These are phyloP conservation scores for Neofusicoccum sp. DNA, from an alignment of 2,329 filamentous ascomycete species.

Conservation along the genomic window DNA sequence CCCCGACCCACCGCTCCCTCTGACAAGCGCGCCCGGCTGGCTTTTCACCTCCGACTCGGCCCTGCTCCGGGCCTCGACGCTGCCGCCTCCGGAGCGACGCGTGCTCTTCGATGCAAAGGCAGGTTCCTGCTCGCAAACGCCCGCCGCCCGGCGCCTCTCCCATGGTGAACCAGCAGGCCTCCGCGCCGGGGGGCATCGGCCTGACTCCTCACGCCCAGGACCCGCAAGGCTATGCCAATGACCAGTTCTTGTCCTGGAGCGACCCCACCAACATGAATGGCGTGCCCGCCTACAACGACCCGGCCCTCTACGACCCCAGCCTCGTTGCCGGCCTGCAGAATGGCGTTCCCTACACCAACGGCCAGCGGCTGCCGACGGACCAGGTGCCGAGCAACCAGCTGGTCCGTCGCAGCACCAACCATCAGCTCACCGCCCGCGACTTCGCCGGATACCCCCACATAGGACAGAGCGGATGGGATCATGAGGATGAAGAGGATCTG, in stretches of 20 bases:
- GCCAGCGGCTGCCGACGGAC: conserved; percentile 19
- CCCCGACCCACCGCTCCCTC: not conserved
- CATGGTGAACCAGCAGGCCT: conserved; percentile 55
- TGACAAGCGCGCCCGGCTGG: conserved; percentile 9
- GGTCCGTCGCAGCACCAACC: conserved; percentile 49
- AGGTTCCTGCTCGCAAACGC: conserved; percentile 63
- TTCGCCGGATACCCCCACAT: conserved; percentile 27
- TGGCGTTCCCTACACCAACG: conserved; percentile 28
- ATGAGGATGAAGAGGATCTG: conserved; percentile 74
- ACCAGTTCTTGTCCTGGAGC: conserved; percentile 40
- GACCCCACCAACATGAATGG: conserved; percentile 31
- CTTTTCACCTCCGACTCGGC: conserved; percentile 17
- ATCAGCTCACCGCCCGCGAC: conserved; percentile 46
- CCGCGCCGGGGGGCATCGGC: conserved; percentile 35
- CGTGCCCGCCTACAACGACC: conserved; percentile 38
- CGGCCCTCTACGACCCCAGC: conserved; percentile 40
- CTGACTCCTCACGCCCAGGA: conserved; percentile 5
- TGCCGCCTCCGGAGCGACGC: not conserved
- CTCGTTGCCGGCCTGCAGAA: conserved; percentile 17
- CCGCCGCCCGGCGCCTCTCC: conserved; percentile 72
- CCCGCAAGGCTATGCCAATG: conserved; percentile 28
- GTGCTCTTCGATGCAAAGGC: conserved; percentile 9
- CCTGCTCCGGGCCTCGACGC: conserved; percentile 6
- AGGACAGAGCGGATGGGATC: conserved; percentile 60
- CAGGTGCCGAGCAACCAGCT: conserved; percentile 44